phyloP scores from a whole-genome alignment of 208 protist species.

The Jaenimonas drosophilae region DNA sequence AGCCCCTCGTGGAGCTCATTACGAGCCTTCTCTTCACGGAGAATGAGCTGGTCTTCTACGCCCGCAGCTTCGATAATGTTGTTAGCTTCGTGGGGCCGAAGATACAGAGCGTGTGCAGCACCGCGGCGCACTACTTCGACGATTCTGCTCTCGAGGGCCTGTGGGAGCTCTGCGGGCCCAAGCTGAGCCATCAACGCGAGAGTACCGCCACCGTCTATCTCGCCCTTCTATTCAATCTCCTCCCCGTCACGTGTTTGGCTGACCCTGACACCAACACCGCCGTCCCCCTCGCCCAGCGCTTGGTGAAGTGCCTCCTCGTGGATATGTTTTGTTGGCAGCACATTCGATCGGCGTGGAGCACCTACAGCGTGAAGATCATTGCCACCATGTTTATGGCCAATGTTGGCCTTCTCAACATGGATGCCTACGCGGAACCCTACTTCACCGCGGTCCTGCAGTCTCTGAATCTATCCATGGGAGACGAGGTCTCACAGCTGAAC shows the following conservation, averaged over 20 bases:
- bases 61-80: not conserved
- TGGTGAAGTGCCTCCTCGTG: not conserved
- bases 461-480: slow-evolving; percentile 23
- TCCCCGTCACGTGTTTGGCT: not conserved
- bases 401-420: slow-evolving; percentile 31
- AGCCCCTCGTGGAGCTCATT: slow-evolving; percentile 37
- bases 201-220: not conserved
- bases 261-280: not conserved
- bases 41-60: not conserved
- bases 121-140: slow-evolving; percentile 9
- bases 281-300: not conserved
- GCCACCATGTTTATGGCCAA: slow-evolving; percentile 20
- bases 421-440: slow-evolving; percentile 56
- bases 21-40: slow-evolving; percentile 9
- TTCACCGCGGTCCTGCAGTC: slow-evolving; percentile 40
- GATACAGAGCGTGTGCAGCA: not conserved
- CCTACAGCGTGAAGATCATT: slow-evolving; percentile 17
- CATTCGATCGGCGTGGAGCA: slow-evolving; percentile 17
- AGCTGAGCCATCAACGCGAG: not conserved
- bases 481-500: not conserved
- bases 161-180: not conserved
- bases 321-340: not conserved
- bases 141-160: not conserved
- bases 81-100: not conserved
- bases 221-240: not conserved